Evolutionary conservation across 1,139 yeast genomes (phyloP).

Genomic region (Geotrichum histeridarum): DNA sequence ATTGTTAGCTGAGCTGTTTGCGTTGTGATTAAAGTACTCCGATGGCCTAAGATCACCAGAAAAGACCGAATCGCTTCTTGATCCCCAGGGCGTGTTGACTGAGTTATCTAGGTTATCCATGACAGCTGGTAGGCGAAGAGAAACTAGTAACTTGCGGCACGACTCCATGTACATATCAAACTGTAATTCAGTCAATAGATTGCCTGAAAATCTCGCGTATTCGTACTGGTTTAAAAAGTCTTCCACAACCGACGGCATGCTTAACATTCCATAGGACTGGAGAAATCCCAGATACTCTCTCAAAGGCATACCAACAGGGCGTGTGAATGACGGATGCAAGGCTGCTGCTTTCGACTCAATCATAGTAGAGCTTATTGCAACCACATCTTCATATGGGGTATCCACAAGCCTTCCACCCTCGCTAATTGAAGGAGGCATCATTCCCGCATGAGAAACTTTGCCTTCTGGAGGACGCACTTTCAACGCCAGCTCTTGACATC

Average conservation of each 20-base stretch:
- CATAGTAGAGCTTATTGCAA: slow-evolving; percentile 35
- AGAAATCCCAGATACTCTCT: slow-evolving; percentile 48
- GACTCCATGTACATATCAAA: slow-evolving; percentile 56
- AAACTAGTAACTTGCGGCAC: slow-evolving; percentile 31
- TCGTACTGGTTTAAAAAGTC: slow-evolving; percentile 60
- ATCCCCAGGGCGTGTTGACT: no score
- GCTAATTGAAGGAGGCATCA: slow-evolving; percentile 40
- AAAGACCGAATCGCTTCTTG: not conserved
- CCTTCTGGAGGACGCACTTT: slow-evolving; percentile 47
- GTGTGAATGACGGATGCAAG: slow-evolving; percentile 42
- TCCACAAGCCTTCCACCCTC: slow-evolving; percentile 49
- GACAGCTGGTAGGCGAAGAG: slow-evolving; percentile 11
- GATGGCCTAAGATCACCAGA: not conserved
- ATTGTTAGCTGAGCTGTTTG: not conserved
- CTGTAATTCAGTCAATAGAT: slow-evolving; percentile 54
- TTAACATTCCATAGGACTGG: slow-evolving; percentile 27
- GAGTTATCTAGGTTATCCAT: no score
- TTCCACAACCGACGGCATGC: slow-evolving; percentile 27
- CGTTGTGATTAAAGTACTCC: not conserved
- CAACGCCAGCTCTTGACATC: slow-evolving; percentile 47
- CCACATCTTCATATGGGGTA: slow-evolving; percentile 59
- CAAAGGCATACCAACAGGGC: slow-evolving; percentile 42
- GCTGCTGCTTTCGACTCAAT: slow-evolving; percentile 45
- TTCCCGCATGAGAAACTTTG: slow-evolving; percentile 58
- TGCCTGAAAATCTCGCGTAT: slow-evolving; percentile 60